Base-by-base conservation (phyloP, 495 filamentous ascomycete species). In the Aspergillus avenaceus region DNA sequence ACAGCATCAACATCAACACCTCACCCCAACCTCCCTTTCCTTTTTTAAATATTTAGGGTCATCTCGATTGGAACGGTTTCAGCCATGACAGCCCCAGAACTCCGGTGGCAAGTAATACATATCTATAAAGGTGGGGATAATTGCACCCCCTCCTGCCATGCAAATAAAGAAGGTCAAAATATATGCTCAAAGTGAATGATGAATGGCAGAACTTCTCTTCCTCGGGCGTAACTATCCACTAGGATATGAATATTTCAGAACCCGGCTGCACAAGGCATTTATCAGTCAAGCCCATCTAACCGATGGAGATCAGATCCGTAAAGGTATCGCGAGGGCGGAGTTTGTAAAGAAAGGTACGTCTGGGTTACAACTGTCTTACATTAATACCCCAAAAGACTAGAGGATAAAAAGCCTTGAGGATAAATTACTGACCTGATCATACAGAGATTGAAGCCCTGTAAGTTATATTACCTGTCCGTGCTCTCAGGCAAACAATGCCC, bases 381-480 rank as follows among this genome's bases (percentile, higher is more conserved):
- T n/a, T n/a, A n/a, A n/a, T n/a, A n/a, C n/a, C n/a, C n/a, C n/a
- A n/a, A n/a, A n/a, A n/a, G n/a, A n/a, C n/a, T n/a, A n/a, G n/a
- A n/a, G n/a, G n/a, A n/a, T n/a, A n/a, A n/a, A n/a, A n/a, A n/a
- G n/a, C n/a, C n/a, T n/a, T n/a, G n/a, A n/a, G n/a, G n/a, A n/a
- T n/a, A n/a, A n/a, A 18, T 53, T 18, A 40, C 42, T 47, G 13
- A 32, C 22, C 25, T 45, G 27, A 31, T 41, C 8, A 44, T 50
- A 31, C 34, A 87, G 91, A 97, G 68, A 86, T 97, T 55, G 91
- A 96, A 69, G 86, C 91, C 8, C 64, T 97, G 91, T 97, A 77
- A 82, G 88, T 76, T 40, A n/a, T 26, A 28, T 40, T 7, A 19
- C 18, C 42, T 16, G n/a, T n/a, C n/a, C n/a, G n/a, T n/a, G n/a